A percentile compares a stretch with the other conserved stretches of the same genome.
These are phyloP conservation scores for Symbiodinium pilosum DNA, from an alignment of 73 alveolate genomes.

Conservation along the genomic window DNA sequence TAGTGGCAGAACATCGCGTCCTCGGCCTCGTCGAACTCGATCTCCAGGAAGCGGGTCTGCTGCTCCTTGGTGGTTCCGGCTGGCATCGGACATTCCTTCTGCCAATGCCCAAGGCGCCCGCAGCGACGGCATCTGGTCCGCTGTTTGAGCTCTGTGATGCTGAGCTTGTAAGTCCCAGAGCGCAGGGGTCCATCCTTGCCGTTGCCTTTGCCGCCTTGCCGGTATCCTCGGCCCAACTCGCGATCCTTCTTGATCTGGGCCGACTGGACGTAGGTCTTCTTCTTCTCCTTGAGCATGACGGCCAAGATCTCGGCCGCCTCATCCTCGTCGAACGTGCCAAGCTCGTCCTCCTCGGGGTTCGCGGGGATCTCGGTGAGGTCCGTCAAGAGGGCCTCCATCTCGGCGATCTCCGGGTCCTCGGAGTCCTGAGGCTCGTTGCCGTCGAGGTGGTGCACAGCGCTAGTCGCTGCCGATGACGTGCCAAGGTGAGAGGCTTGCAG, in stretches of 20 bases:
- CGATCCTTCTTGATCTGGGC: conserved; percentile 5
- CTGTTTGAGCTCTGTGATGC: background rate
- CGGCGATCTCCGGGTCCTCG: conserved; percentile 32
- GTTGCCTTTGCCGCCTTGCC: background rate
- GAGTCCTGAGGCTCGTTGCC: background rate
- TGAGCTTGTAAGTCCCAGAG: background rate
- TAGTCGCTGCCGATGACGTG: background rate
- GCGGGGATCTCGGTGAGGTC: background rate
- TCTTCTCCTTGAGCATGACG: background rate
- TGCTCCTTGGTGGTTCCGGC: background rate
- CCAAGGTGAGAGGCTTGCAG: background rate
- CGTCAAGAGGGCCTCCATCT: background rate
- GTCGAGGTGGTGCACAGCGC: background rate
- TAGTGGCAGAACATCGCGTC: background rate
- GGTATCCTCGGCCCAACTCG: conserved; percentile 9
- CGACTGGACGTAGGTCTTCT: conserved; percentile 1
- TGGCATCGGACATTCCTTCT: background rate
- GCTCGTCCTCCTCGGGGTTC: background rate
- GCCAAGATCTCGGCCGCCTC: conserved; percentile 47
- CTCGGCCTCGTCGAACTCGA: background rate
- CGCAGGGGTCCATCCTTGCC: background rate
- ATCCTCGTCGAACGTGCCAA: background rate
- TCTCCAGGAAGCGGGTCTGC: background rate
- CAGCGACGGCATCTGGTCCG: background rate
- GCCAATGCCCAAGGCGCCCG: background rate